Conservation (phyloP, 352 stramenopile genomes). For the Phytophthora rubi region DNA sequence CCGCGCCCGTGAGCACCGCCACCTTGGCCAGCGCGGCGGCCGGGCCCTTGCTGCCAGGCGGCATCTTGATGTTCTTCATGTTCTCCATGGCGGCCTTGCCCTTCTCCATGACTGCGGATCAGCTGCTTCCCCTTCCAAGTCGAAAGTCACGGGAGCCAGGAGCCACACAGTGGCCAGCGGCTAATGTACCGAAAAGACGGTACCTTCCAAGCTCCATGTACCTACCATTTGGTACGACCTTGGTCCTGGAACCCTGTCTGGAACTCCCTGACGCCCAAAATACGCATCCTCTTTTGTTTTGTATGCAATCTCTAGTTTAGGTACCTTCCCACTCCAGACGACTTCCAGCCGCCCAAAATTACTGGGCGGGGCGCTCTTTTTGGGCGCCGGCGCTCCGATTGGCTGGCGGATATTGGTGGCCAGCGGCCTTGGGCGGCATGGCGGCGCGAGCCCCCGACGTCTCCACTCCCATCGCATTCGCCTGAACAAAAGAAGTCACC, state of each 20-base stretch:
- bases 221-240: too few species aligned
- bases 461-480: conserved; percentile 72
- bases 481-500: conserved; percentile 68
- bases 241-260: too few species aligned
- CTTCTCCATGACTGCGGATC: conserved; percentile 68
- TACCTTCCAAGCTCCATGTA: too few species aligned
- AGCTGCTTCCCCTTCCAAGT: conserved; percentile 31
- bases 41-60: conserved; percentile 65
- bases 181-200: too few species aligned
- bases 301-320: too few species aligned
- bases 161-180: background rate
- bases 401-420: conserved; percentile 54
- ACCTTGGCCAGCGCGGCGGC: conserved; percentile 68
- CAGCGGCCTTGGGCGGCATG: conserved; percentile 21
- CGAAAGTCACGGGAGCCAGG: conserved; percentile 15
- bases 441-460: background rate
- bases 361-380: background rate
- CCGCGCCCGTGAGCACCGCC: conserved; percentile 60
- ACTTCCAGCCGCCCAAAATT: too few species aligned
- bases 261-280: too few species aligned
- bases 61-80: conserved; percentile 91
- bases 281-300: too few species aligned
- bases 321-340: too few species aligned
- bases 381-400: conserved; percentile 26
- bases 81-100: conserved; percentile 88